Evolutionary conservation across 441 rosid species (phyloP), one percentile per base, ranked within the genome.

Genomic region (Erodium texanum): DNA sequence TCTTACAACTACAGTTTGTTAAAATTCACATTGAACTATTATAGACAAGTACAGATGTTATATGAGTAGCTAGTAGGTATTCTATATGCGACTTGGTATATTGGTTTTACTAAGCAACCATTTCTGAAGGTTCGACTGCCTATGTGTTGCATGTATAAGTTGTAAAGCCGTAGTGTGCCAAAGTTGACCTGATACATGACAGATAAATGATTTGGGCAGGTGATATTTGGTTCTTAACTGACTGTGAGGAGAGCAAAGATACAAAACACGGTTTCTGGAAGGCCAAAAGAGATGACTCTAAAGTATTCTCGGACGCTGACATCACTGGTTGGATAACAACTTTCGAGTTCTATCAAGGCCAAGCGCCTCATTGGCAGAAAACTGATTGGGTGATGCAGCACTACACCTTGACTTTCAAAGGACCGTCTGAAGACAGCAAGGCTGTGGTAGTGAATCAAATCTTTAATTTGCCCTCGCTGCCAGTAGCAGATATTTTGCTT

Each of bases 381-480:
- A 79, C 82, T 15, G 66, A 75, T 69, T 85, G 87, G 87, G 23
- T 85, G 73, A 82, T 85, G 88, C 80, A 79, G 56, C 73, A 79
- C 48, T 87, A 72, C 73, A 79, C 73, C 59, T 64, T 78, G 24
- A 82, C 78, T 61, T 64, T 14, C 67, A 75, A 76, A 70, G 80
- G 67, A 43, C 64, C 8, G 7, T n/a, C 29, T 23, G 77, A 72
- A 41, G 71, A 77, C 66, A 68, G 67, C 73, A 71, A 70, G 62
- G 70, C 24, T 19, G 75, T 79, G 87, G 89, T 86, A 76, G 15
- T 20, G 15, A 0, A 22, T 32, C 7, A 23, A 71, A 45, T 62
- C 62, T 69, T 67, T 64, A 64, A 19, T n/a, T n/a, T n/a, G n/a
- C 64, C 32, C 24, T 68, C 1, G 69, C 32, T 27, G 43, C 64